Evolutionary conservation across 2,329 filamentous ascomycete genomes (phyloP), one percentile per base, ranked within the genome.

Genomic region (Truncatella angustata): DNA sequence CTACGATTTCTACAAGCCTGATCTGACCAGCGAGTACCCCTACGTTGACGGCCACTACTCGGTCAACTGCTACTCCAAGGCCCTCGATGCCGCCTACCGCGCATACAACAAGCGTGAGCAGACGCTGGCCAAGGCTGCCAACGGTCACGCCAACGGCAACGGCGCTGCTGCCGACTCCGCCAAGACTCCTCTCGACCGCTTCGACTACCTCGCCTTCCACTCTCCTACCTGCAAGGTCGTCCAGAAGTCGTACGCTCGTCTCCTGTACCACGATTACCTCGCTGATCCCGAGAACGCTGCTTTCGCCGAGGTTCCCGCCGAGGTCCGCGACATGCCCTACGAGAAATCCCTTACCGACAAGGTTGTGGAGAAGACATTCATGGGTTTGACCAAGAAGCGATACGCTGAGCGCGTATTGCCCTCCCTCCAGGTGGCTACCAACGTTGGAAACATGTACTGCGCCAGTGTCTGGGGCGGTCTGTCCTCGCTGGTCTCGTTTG

Each of bases 1-100:
- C 63, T 94, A 93, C 73, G 89, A 93, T 72, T 93, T 93, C 72
- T 93, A 91, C 84, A 93, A 93, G 85, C 88, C 89, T 65, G 89
- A 93, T 72, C 78, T 93, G 60, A 88, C 88, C 66, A 90, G 86
- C 81, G 89, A 93, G 75, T 93, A 93, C 76, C 89, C 89, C 58
- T 86, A 90, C 66, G 89, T 93, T 53, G 89, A 93, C 64, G 89
- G 89, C 55, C 88, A 92, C 71, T 91, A 85, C 80, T 93, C 89
- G 45, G 71, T 91, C 69, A 87, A 77, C 72, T 93, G 89, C 81
- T 93, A 93, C 75, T 88, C 80, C 58, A 82, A 89, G 76, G 88
- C 89, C 47, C 84, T 93, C 23, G 89, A 93, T 67, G 82, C 83
- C 52, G 87, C 88, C 72, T 94, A 94, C 79, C 85, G 86, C 67